phyloP scores from a whole-genome alignment of 768 basidiomycete genomes.

The Xanthoconium purpureum region DNA sequence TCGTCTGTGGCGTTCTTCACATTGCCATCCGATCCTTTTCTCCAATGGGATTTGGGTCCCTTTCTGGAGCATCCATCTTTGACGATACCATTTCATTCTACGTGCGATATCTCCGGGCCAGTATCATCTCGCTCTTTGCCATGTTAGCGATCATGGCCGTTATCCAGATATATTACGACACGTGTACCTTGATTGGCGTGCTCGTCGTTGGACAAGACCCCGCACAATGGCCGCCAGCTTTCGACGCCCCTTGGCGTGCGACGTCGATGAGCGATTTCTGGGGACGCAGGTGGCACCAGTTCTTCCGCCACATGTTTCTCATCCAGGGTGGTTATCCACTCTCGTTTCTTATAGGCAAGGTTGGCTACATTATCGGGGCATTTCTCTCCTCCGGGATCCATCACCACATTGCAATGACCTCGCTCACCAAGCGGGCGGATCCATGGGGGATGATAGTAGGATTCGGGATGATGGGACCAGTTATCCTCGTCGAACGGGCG shows the following conservation, averaged over 20 bases:
- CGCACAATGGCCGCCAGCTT: background rate
- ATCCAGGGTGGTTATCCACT: background rate
- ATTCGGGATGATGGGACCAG: background rate
- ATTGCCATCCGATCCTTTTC: background rate
- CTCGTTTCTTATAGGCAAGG: background rate
- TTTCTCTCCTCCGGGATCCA: background rate
- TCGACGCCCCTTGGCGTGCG: background rate
- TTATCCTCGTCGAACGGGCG: background rate
- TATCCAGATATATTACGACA: background rate
- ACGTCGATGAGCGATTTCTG: background rate
- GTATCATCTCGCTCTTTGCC: background rate
- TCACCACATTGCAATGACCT: background rate
- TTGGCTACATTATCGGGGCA: background rate
- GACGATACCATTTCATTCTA: background rate
- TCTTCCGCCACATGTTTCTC: background rate
- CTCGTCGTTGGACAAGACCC: conserved; percentile 1
- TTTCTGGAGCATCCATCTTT: background rate
- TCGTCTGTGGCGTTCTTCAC: background rate
- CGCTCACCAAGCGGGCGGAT: background rate
- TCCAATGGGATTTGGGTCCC: background rate
- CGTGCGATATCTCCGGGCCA: background rate
- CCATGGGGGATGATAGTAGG: background rate
- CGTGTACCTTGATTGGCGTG: background rate
- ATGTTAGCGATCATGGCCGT: background rate
- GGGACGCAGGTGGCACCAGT: conserved; percentile 3